Conservation (phyloP, 495 filamentous ascomycete species). For the Aspergillus taichungensis region DNA sequence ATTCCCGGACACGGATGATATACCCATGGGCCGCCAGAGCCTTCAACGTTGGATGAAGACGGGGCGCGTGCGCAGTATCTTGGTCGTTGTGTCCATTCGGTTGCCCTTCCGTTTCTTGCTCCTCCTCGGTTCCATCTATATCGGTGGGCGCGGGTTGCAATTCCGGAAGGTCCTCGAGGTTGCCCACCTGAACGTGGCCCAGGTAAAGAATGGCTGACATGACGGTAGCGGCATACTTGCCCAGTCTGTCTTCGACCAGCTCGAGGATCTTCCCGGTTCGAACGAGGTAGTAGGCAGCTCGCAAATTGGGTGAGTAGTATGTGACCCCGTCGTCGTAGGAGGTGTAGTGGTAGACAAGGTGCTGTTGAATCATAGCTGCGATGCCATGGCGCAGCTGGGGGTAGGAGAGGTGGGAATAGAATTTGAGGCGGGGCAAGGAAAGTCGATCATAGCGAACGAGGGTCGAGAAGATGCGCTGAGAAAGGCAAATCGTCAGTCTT, state of each 20-base stretch:
- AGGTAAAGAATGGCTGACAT: conserved; percentile 65
- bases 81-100: conserved; percentile 15
- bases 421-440: conserved; percentile 53
- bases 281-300: conserved; percentile 67
- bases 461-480: conserved; percentile 66
- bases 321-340: conserved; percentile 53
- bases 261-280: conserved; percentile 77
- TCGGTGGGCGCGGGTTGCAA: conserved; percentile 11
- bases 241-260: conserved; percentile 60
- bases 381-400: conserved; percentile 69
- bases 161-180: conserved; percentile 48
- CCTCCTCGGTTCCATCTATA: conserved; percentile 28
- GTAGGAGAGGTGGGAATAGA: conserved; percentile 56
- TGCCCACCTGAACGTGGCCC: conserved; percentile 65
- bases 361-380: conserved; percentile 77
- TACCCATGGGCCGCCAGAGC: conserved; percentile 40
- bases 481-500: background rate
- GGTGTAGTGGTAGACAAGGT: conserved; percentile 68
- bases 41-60: conserved; percentile 37
- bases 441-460: conserved; percentile 72
- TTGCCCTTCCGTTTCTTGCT: conserved; percentile 13
- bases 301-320: conserved; percentile 70
- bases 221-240: conserved; percentile 57
- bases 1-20: conserved; percentile 37
- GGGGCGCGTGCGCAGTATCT: conserved; percentile 16